phyloP scores from a whole-genome alignment of 495 filamentous ascomycete species.

The Xylaria palmicola region DNA sequence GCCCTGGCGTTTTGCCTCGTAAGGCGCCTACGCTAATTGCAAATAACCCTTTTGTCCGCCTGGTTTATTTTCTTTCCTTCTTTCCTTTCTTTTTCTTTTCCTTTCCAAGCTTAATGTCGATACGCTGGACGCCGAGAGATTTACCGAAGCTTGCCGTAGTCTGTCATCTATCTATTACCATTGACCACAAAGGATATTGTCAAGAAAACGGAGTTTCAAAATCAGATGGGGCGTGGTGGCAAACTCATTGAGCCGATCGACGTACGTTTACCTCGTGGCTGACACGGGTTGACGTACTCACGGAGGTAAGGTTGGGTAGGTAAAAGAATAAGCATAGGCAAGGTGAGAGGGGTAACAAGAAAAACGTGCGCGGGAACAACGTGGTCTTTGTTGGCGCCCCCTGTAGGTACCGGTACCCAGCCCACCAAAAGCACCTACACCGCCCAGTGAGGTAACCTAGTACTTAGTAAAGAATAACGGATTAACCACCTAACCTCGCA shows the following conservation, averaged over 20 bases:
- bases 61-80: too few relatives aligned
- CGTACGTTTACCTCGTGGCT: slow-evolving; percentile 11
- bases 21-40: not conserved
- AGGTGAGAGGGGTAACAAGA: slow-evolving; percentile 9
- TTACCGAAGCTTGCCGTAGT: too few relatives aligned
- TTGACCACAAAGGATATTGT: not conserved
- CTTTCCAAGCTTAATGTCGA: too few relatives aligned
- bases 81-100: too few relatives aligned
- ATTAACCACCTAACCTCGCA: slow-evolving; percentile 2
- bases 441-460: not conserved
- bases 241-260: not conserved
- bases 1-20: not conserved
- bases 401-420: too few relatives aligned
- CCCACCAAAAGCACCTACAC: not conserved
- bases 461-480: too few relatives aligned
- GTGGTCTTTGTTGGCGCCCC: not conserved
- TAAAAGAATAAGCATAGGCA: slow-evolving; percentile 6
- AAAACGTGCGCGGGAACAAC: slow-evolving; percentile 10
- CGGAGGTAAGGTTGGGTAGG: too few relatives aligned
- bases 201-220: not conserved
- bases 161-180: too few relatives aligned
- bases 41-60: too few relatives aligned
- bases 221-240: not conserved
- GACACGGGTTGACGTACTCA: slow-evolving; percentile 8
- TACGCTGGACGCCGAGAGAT: too few relatives aligned